Evolutionary conservation across 1,284 basidiomycete species (phyloP).

Genomic region (Hemileccinum hortonii): DNA sequence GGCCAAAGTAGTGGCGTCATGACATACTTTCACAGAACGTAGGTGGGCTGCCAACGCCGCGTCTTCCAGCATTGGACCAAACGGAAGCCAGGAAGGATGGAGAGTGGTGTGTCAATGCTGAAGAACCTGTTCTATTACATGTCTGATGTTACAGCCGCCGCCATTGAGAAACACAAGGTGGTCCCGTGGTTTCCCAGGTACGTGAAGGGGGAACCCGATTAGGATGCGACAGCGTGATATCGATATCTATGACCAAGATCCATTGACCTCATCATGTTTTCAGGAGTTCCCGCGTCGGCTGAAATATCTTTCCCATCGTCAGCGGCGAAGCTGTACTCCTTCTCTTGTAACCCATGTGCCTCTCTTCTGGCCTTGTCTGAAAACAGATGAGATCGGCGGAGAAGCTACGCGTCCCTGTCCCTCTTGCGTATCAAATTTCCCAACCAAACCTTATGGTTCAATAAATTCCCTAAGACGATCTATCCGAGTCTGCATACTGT

Average conservation of each 20-base stretch:
- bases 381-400: constrained; percentile 9
- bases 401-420: neutral
- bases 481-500: constrained; percentile 23
- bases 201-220: no score
- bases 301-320: constrained; percentile 5
- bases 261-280: neutral
- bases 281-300: neutral
- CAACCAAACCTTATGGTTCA: constrained; percentile 7
- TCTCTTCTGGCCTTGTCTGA: neutral
- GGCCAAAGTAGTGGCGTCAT: no score
- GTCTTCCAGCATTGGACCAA: no score
- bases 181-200: no score
- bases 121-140: constrained; percentile 1
- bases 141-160: constrained; percentile 3
- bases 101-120: neutral
- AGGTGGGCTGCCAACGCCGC: no score
- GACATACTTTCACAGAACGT: no score
- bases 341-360: no score
- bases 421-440: neutral
- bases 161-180: neutral
- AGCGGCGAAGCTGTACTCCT: neutral
- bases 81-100: neutral
- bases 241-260: neutral
- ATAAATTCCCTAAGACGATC: constrained; percentile 21
- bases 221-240: no score